Base-by-base conservation (phyloP, 805 yeast species). In the Candida piceae region DNA sequence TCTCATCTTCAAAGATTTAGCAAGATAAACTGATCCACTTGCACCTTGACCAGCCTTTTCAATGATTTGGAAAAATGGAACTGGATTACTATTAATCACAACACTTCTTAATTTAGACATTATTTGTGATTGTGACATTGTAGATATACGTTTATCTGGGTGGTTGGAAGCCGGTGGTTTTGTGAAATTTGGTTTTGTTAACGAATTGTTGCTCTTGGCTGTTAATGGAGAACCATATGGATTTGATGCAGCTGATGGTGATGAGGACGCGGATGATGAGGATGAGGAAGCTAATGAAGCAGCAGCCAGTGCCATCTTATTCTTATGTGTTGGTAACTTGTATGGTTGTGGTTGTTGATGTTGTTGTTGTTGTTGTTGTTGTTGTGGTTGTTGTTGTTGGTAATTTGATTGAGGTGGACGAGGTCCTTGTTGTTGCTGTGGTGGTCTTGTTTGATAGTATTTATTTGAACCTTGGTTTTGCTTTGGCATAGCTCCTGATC, bases 11-110 rank as follows among this genome's bases (percentile, higher is more conserved):
- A 76, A 62, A 31, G 82, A 72, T 53, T 77, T 80, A 1, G 96
- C 96, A 33, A 88, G 67, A 55, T 84, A 93, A 15, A 93, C 99
- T 3, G 94, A 87, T 15, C 98, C 99, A 45, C 89, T 78, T 0
- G 99, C 99, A 53, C 99, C 99, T 64, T 93, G 97, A 13, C 99
- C 99, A 1, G 90, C 93, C 48, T 82, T 81, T 55, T 81, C 87
- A 42, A 84, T 71, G 62, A 83, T 79, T 52, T 76, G 76, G 64
- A 84, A 84, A 42, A 72, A 72, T 29, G 87, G 82, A 6, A 86
- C 70, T n/a, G 99, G 99, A 62, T 93, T 95, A 29, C 76, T 72
- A 50, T 74, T 77, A 46, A 80, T 78, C 8, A 93, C 96, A 22
- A 89, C 96, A 4, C 86, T 76, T 41, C 81, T 75, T 47, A 93